Evolutionary conservation across 331 rosid genomes (phyloP), one percentile per base, ranked within the genome.

Genomic region (Arachis monticola): DNA sequence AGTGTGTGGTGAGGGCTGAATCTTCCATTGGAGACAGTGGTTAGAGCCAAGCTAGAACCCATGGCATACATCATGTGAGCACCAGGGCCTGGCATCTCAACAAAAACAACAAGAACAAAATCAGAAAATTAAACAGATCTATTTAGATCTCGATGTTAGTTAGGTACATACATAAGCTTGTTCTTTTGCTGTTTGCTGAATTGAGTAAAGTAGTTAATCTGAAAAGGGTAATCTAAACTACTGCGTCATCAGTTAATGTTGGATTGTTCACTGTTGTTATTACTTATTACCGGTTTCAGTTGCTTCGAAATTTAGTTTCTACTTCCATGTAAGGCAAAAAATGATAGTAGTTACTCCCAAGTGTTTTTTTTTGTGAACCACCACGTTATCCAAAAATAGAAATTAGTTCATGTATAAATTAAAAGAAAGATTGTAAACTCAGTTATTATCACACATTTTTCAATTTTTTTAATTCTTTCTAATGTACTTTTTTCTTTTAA

Each of bases 61-160:
- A 93, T 89, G 69, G 96, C 94, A 79, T 91, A 91, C 83, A 93
- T 87, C 75, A 93, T 56, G 85, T 93, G 98, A 27, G 97, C 89
- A 67, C 97, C 97, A 1, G 96, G 97, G 8, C 98, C 97, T 10
- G 98, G 98, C 97, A 89, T 92, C 72, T 64, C 4, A 55, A 32
- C 17, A 32, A 17, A 46, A 35, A 8, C 38, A 44, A 27, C 1
- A 59, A 66, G 10, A 10, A 65, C 56, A 22, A 11, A 45, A 10
- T 6, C 2, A 7, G 31, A 6, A 27, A 22, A 57, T 17, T 2
- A 17, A 3, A 22, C 13, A 46, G 42, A 46, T 52, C 7, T 13
- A 52, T 52, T 52, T 52, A 6, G 58, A n/a, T 11, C 12, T 12
- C 13, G 56, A 50, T 1, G 51, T 46, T 46, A 46, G 5, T 1